Base-by-base conservation (phyloP, 345 rosid species). In the Ricinus communis region DNA sequence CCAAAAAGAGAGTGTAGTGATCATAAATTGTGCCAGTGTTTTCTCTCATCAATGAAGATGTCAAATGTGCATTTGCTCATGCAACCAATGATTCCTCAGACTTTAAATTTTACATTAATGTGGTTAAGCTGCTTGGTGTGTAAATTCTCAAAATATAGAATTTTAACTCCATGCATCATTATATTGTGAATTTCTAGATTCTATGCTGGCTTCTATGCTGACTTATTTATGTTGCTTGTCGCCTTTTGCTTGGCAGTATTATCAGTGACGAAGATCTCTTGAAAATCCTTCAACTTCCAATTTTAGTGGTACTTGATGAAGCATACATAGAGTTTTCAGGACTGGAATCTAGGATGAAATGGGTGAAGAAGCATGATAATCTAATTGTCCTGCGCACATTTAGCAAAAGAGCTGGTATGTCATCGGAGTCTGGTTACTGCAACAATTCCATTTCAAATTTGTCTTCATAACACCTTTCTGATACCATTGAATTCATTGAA, bases 381-480 rank as follows among this genome's bases (percentile, higher is more conserved):
- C 75, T 94, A 57, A 90, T 94, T 66, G 97, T 94, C 71, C 89
- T 91, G n/a, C 87, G 96, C 46, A 94, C 98, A 33, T 94, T 91
- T 79, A 94, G 98, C 90, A 94, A 94, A 78, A 85, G 96, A 88
- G 98, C 98, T 62, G 97, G 98, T 94, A 82, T 63, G 79, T 30
- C 56, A 11, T 5, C 55, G n/a, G 54, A 59, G 65, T 10, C 63
- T 67, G 24, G 58, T 60, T 66, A 14, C 64, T 16, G n/a, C 40
- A 28, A 22, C 40, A 55, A 18, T 55, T 57, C 21, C 21, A 30
- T 57, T 4, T 11, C 12, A 8, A 43, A 47, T 46, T 40, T 49
- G 30, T 25, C 24, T 31, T 31, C 46, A 30, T 27, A 59, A 55
- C 19, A 41, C 19, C n/a, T 51, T 58, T 55, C 49, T 31, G 46